These are phyloP conservation scores for Saccharomycopsis amapae DNA, from an alignment of 805 yeast species.

Conservation along the genomic window DNA sequence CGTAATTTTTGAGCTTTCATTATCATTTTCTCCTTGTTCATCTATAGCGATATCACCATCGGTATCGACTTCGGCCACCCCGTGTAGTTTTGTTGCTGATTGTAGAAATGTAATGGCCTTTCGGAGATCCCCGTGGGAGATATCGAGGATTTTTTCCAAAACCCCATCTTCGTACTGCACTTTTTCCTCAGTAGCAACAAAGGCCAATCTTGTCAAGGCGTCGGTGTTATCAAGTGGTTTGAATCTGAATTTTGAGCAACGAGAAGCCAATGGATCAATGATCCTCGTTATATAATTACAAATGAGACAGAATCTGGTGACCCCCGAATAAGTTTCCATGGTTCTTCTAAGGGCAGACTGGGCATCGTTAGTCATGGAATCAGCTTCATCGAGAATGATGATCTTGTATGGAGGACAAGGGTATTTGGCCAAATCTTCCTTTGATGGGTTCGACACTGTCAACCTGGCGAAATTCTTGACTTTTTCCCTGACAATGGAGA, in stretches of 20 bases:
- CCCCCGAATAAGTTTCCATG: slow-evolving; percentile 82
- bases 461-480: slow-evolving; percentile 82
- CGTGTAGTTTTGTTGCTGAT: slow-evolving; percentile 60
- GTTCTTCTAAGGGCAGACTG: slow-evolving; percentile 93
- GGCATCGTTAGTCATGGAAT: slow-evolving; percentile 95
- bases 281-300: slow-evolving; percentile 96
- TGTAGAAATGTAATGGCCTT: slow-evolving; percentile 87
- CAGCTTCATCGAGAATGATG: slow-evolving; percentile 90
- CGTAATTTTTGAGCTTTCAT: slow-evolving; percentile 27
- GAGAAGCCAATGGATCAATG: slow-evolving; percentile 91
- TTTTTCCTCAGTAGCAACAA: slow-evolving; percentile 49
- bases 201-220: slow-evolving; percentile 61
- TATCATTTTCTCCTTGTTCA: slow-evolving; percentile 24
- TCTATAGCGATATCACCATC: slow-evolving; percentile 32
- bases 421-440: slow-evolving; percentile 59
- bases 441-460: slow-evolving; percentile 72
- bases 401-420: slow-evolving; percentile 97
- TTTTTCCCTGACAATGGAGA: slow-evolving; percentile 78
- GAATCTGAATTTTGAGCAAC: slow-evolving; percentile 94
- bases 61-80: slow-evolving; percentile 20
- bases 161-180: slow-evolving; percentile 40
- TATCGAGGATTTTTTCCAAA: slow-evolving; percentile 55
- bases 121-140: slow-evolving; percentile 86
- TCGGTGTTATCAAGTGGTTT: slow-evolving; percentile 63
- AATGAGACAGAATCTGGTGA: slow-evolving; percentile 87